Conservation (phyloP, 2,329 filamentous ascomycete species). For the Pleomassaria siparia region DNA sequence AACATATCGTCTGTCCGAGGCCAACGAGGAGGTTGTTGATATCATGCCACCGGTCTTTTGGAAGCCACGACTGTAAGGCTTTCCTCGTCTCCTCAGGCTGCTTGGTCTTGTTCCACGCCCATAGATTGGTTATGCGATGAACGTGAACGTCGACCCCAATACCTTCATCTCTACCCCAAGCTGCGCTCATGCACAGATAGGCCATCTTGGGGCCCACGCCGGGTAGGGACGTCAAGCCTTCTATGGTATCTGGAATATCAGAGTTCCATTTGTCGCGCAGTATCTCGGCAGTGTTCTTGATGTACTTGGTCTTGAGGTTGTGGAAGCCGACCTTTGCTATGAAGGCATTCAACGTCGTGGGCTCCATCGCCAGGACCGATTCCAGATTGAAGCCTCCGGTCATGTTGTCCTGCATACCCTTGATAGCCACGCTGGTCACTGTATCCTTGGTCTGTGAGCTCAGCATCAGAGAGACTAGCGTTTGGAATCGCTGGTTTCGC, state of each 20-base stretch:
- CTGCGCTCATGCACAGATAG: slow-evolving; percentile 80
- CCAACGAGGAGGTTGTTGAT: slow-evolving; percentile 90
- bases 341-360: slow-evolving; percentile 67
- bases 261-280: slow-evolving; percentile 68
- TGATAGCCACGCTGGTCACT: slow-evolving; percentile 82
- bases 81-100: slow-evolving; percentile 79
- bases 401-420: slow-evolving; percentile 73
- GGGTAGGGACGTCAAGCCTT: slow-evolving; percentile 74
- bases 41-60: slow-evolving; percentile 82
- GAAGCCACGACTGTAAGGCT: slow-evolving; percentile 79
- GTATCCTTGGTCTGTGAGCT: slow-evolving; percentile 93
- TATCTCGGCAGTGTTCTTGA: slow-evolving; percentile 74
- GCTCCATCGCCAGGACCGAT: slow-evolving; percentile 73
- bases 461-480: slow-evolving; percentile 84
- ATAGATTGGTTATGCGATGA: slow-evolving; percentile 90
- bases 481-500: slow-evolving; percentile 75
- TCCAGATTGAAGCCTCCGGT: slow-evolving; percentile 68
- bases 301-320: slow-evolving; percentile 87
- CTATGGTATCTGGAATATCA: slow-evolving; percentile 79
- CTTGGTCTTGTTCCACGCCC: slow-evolving; percentile 85
- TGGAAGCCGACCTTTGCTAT: slow-evolving; percentile 90
- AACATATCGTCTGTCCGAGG: slow-evolving; percentile 81
- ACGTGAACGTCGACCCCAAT: slow-evolving; percentile 96
- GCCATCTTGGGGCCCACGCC: slow-evolving; percentile 96
- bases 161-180: slow-evolving; percentile 69